Conservation (phyloP, 208 protist species). For the Leishmania tropica region DNA sequence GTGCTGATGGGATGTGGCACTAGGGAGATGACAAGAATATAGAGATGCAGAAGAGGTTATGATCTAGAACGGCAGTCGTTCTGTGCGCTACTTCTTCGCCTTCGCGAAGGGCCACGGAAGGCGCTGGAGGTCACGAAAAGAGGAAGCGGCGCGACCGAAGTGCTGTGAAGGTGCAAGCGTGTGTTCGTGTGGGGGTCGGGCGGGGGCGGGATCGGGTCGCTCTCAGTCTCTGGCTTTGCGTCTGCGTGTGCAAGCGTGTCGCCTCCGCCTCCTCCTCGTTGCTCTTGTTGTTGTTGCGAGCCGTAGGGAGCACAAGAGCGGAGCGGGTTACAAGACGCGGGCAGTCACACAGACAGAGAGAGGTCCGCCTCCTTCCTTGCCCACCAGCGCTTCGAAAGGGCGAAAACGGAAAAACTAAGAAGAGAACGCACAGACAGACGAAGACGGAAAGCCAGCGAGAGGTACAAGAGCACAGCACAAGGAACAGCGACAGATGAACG, state of each 20-base stretch:
- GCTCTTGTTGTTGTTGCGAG: not conserved
- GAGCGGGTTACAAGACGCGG: too few species aligned
- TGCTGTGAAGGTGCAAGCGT: not conserved
- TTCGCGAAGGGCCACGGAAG: not conserved
- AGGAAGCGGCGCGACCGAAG: not conserved
- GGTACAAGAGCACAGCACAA: not conserved
- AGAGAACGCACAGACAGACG: not conserved
- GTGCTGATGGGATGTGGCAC: not conserved
- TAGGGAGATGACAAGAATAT: not conserved
- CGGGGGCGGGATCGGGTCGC: not conserved
- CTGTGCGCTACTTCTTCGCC: not conserved
- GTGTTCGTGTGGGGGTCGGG: not conserved
- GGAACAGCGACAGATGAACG: not conserved
- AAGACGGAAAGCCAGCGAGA: not conserved
- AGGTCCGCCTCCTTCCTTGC: not conserved
- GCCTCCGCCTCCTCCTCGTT: not conserved
- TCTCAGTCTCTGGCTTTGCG: not conserved
- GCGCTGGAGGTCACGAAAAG: not conserved
- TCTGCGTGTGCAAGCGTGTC: not conserved
- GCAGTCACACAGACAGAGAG: not conserved
- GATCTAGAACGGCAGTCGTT: not conserved
- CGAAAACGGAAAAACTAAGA: not conserved
- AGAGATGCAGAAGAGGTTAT: not conserved
- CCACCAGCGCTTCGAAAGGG: not conserved
- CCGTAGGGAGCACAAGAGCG: not conserved